Percentiles rank a stretch among this genome's conserved stretches.
These are phyloP conservation scores for Fusarium sp. DNA, from an alignment of 2,329 filamentous ascomycete genomes.

Conservation along the genomic window DNA sequence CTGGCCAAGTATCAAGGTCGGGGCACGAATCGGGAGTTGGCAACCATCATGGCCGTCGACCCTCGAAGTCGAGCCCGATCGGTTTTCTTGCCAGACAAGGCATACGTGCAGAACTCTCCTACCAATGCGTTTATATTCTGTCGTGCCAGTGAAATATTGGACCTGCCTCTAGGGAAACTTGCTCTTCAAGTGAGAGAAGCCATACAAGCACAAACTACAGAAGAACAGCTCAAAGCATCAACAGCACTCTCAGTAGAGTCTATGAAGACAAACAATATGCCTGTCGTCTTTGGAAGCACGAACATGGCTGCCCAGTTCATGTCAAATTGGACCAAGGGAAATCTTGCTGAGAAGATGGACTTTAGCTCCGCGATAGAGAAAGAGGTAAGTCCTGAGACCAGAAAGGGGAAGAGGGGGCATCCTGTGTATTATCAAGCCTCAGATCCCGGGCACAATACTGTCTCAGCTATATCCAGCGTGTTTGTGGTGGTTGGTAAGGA, in stretches of 20 bases:
- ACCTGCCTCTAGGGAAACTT: slow-evolving; percentile 20
- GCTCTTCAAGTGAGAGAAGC: slow-evolving; percentile 23
- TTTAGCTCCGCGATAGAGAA: slow-evolving; percentile 24
- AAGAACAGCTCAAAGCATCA: slow-evolving; percentile 32
- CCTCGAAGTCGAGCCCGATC: slow-evolving; percentile 21
- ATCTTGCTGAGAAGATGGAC: slow-evolving; percentile 25
- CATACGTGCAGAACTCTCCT: slow-evolving; percentile 25
- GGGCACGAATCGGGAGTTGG: neutral
- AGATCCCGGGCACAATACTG: slow-evolving; percentile 16
- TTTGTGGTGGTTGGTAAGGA: slow-evolving; percentile 23
- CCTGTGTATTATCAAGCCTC: slow-evolving; percentile 30
- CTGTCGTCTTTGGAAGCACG: slow-evolving; percentile 18
- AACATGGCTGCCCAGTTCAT: slow-evolving; percentile 28
- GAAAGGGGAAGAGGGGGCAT: slow-evolving; percentile 10
- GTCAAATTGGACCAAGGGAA: slow-evolving; percentile 37
- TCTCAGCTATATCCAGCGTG: slow-evolving; percentile 21
- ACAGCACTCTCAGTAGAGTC: slow-evolving; percentile 14
- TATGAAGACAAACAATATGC: slow-evolving; percentile 14
- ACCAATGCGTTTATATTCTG: slow-evolving; percentile 21
- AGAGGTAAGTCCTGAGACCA: neutral
- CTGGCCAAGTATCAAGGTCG: slow-evolving; percentile 10
- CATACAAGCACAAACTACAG: slow-evolving; percentile 28
- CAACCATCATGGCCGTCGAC: slow-evolving; percentile 24
- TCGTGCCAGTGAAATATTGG: neutral
- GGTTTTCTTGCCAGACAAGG: neutral